Evolutionary conservation across 1,139 yeast genomes (phyloP), one percentile per base, ranked within the genome.

Genomic region (Kodamaea suecica): DNA sequence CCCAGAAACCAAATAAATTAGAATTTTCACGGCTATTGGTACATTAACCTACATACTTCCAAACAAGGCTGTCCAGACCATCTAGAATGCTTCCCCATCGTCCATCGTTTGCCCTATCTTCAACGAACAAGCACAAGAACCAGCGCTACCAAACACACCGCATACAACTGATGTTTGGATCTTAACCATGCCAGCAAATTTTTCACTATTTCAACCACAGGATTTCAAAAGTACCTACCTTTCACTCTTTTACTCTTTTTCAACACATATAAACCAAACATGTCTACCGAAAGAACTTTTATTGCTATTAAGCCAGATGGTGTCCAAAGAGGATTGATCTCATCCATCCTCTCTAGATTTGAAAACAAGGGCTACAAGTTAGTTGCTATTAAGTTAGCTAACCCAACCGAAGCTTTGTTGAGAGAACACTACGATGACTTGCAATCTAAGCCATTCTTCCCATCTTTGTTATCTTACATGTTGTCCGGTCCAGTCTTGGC

Each of bases 281-380:
- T 70, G 76, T 68, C 76, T 67, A 50, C 50, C 53, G 97, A 90
- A 76, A 87, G 95, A 85, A 90, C 97, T 65, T 92, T 92, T 69
- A 92, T 92, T 78, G 97, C 97, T 60, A 85, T 92, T 70, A 92
- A 92, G 64, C 99, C 99, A 73, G 99, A 92, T 72, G 99, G 97
- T 74, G 98, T 92, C 78, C 97, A 92, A 79, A 88, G 99, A 77
- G 97, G 97, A 48, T 80, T 94, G 66, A 76, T 90, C 70, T 73
- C 95, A 63, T 76, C 85, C 55, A 90, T 94, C 76, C 64, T 94
- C 55, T 77, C 84, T 57, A 88, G 98, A 73, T 94, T 94, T 71
- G 97, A 90, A 77, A 76, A 83, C 78, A 84, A 95, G 73, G 97
- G 98, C 56, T 94, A 71, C 90, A 90, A 90, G 77, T 81, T 94